Evolutionary conservation across 305 asterid species (phyloP).

Genomic region (Fraxinus nigra): DNA sequence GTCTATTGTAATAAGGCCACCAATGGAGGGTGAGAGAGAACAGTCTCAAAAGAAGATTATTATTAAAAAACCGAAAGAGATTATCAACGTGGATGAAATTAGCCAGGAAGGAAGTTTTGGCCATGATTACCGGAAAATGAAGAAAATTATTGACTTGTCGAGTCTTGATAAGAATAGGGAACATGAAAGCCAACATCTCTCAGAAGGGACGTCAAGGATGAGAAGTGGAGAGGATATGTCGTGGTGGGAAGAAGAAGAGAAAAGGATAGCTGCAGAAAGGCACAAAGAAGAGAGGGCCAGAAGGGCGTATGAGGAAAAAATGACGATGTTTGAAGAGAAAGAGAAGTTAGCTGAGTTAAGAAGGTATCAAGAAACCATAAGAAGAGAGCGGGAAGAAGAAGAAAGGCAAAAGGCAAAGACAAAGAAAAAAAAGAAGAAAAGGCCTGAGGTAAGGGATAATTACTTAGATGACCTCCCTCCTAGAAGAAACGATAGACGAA

Average conservation of each 20-base stretch:
- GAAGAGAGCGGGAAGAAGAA: constrained; percentile 93
- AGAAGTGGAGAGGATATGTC: constrained; percentile 56
- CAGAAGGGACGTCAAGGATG: constrained; percentile 59
- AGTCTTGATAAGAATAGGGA: constrained; percentile 51
- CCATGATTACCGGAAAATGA: constrained; percentile 70
- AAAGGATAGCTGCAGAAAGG: constrained; percentile 50
- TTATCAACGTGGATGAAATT: constrained; percentile 55
- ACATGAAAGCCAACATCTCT: constrained; percentile 39
- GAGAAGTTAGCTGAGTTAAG: constrained; percentile 60
- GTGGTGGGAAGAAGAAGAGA: constrained; percentile 66
- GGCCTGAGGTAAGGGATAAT: constrained; percentile 55
- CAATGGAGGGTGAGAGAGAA: constrained; percentile 66
- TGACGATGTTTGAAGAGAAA: constrained; percentile 56
- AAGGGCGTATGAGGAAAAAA: constrained; percentile 47
- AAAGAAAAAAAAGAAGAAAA: constrained; percentile 76
- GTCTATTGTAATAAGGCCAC: constrained; percentile 75
- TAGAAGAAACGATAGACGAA: constrained; percentile 68
- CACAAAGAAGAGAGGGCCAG: constrained; percentile 57
- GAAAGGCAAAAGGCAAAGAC: constrained; percentile 63
- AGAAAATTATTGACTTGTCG: constrained; percentile 72
- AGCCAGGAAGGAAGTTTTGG: constrained; percentile 89
- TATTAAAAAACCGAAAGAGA: constrained; percentile 78
- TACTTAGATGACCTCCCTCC: constrained; percentile 68
- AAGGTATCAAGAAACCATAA: constrained; percentile 66
- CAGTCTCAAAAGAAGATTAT: constrained; percentile 74